Percentiles rank a stretch among this genome's conserved stretches.
Evolutionary conservation across 371 early-diverging fungal species (phyloP).

Genomic region (Phascolomyces articulosus): DNA sequence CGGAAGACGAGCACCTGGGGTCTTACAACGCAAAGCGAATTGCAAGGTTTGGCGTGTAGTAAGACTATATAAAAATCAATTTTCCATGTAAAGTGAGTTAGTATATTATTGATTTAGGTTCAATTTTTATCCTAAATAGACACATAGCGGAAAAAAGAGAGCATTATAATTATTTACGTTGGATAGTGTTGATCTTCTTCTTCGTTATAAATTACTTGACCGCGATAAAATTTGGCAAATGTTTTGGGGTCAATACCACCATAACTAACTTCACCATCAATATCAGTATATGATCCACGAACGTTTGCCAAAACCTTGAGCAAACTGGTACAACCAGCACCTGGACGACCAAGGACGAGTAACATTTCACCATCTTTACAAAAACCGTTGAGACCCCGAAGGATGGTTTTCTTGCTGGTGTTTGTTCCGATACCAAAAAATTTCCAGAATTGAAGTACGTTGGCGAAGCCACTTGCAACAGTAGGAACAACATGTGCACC

Average conservation of each 20-base stretch:
- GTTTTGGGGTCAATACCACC: constrained; percentile 61
- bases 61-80: constrained; percentile 13
- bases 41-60: constrained; percentile 68
- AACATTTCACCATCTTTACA: constrained; percentile 73
- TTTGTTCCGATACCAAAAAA: constrained; percentile 22
- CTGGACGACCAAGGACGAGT: constrained; percentile 72
- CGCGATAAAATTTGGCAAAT: constrained; percentile 54
- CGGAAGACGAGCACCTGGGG: constrained; percentile 57
- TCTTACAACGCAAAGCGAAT: constrained; percentile 68
- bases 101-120: too few species aligned
- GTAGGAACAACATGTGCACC: constrained; percentile 43
- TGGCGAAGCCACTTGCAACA: constrained; percentile 15
- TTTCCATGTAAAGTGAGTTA: too few species aligned
- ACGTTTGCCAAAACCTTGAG: constrained; percentile 71
- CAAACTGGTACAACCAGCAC: constrained; percentile 71
- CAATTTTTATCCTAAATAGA: too few species aligned
- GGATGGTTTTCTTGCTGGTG: constrained; percentile 35
- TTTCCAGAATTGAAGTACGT: constrained; percentile 29
- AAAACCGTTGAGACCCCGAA: constrained; percentile 61
- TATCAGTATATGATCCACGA: constrained; percentile 54
- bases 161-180: constrained; percentile 15
- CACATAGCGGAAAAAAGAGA: too few species aligned
- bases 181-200: constrained; percentile 79
- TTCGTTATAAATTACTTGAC: constrained; percentile 68
- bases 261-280: constrained; percentile 61